phyloP scores from a whole-genome alignment of 176 grass and related monocot species.

The Tillandsia fasciculata region DNA sequence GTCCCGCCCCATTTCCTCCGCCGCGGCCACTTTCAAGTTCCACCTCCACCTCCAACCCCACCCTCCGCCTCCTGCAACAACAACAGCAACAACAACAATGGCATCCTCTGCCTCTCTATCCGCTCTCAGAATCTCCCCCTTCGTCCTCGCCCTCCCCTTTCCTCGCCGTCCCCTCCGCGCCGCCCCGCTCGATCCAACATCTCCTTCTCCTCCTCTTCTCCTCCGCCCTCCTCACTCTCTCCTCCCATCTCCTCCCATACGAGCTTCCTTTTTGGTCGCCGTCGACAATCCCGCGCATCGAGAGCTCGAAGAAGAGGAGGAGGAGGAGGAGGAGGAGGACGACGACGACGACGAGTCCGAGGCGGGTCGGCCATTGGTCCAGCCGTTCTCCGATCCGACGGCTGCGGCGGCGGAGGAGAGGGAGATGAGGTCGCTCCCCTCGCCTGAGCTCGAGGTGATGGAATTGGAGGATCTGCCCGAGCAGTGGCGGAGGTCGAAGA shows the following conservation, averaged over 20 bases:
- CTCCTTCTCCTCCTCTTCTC: slow-evolving; percentile 27
- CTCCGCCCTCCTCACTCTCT: slow-evolving; percentile 15
- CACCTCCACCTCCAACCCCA: no score
- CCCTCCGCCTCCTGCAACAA: no score
- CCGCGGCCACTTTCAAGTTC: no score
- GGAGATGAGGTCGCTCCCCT: slow-evolving; percentile 38
- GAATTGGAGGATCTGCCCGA: slow-evolving; percentile 88
- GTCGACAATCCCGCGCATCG: slow-evolving; percentile 1
- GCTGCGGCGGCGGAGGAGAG: slow-evolving; percentile 36
- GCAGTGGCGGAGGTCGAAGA: slow-evolving; percentile 84
- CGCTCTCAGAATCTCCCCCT: slow-evolving; percentile 16
- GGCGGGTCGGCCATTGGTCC: not conserved
- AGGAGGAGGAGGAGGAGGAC: slow-evolving; percentile 22
- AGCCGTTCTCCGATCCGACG: slow-evolving; percentile 27
- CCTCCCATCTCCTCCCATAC: slow-evolving; percentile 10
- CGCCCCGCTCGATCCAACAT: not conserved
- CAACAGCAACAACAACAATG: no score
- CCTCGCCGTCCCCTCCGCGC: slow-evolving; percentile 15
- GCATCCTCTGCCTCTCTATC: not conserved
- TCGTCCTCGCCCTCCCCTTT: not conserved
- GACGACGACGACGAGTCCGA: slow-evolving; percentile 20
- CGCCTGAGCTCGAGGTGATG: slow-evolving; percentile 54
- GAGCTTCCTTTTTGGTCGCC: slow-evolving; percentile 3
- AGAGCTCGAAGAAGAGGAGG: slow-evolving; percentile 14
- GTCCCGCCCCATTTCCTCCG: no score